Evolutionary conservation across 768 basidiomycete species (phyloP).

Genomic region (Rossbeevera mucosa): DNA sequence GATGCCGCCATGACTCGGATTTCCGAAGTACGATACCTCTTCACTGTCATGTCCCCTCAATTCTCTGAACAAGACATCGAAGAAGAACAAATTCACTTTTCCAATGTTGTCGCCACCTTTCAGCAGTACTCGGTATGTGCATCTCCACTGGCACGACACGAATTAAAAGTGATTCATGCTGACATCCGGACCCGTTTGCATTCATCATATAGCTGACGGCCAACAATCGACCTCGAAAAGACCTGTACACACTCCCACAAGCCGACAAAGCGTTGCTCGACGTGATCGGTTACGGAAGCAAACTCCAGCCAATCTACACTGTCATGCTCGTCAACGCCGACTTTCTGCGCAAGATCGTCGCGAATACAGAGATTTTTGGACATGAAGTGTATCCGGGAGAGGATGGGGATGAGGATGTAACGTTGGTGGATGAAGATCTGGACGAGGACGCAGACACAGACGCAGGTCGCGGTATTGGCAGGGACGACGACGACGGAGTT

Average conservation of each 20-base stretch:
- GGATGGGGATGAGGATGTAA: conserved; percentile 7
- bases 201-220: conserved; percentile 46
- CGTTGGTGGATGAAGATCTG: conserved; percentile 23
- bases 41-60: conserved; percentile 16
- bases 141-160: neutral
- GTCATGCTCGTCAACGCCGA: conserved; percentile 78
- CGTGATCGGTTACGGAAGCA: conserved; percentile 67
- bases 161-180: too few relatives aligned
- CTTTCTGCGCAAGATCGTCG: conserved; percentile 68
- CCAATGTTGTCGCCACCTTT: conserved; percentile 72
- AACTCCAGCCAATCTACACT: conserved; percentile 73
- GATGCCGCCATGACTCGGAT: too few relatives aligned
- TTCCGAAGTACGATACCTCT: neutral
- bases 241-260: conserved; percentile 63
- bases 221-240: conserved; percentile 69
- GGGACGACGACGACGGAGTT: neutral
- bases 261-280: conserved; percentile 68
- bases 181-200: neutral
- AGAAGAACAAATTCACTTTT: conserved; percentile 69
- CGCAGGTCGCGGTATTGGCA: neutral
- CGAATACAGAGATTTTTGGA: conserved; percentile 78
- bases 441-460: too few relatives aligned
- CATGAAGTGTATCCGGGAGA: conserved; percentile 33
- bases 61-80: conserved; percentile 33
- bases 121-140: conserved; percentile 53